phyloP scores from a whole-genome alignment of 1,139 yeast genomes.

The Debaryomyces subglobosus region DNA sequence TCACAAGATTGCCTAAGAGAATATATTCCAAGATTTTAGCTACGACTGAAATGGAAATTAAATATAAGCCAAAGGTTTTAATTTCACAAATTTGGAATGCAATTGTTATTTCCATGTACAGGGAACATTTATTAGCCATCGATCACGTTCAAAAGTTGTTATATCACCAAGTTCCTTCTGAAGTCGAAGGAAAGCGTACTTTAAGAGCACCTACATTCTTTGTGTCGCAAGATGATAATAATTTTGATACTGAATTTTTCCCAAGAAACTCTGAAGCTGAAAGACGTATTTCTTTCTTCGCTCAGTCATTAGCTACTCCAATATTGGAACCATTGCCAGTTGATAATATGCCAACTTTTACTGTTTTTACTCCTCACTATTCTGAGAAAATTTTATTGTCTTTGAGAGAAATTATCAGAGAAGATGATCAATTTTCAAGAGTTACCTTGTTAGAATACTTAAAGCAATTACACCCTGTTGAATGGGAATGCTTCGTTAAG shows the following conservation, averaged over 20 bases:
- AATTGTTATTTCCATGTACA: conserved; percentile 95
- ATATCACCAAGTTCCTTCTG: conserved; percentile 97
- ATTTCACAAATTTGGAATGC: conserved; percentile 99
- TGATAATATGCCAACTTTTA: conserved; percentile 98
- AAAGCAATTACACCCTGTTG: conserved; percentile 97
- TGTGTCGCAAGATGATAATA: conserved; percentile 96
- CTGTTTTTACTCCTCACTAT: conserved; percentile 97
- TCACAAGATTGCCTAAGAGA: conserved; percentile 97
- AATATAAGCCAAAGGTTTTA: conserved; percentile 96
- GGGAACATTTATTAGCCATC: conserved; percentile 95
- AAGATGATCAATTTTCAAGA: conserved; percentile 97
- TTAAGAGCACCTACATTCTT: conserved; percentile 98
- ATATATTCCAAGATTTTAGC: conserved; percentile 96
- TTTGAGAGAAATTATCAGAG: conserved; percentile 95
- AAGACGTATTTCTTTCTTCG: conserved; percentile 98
- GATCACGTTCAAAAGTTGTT: conserved; percentile 97
- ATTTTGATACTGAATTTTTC: conserved; percentile 92
- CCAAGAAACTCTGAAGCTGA: conserved; percentile 97
- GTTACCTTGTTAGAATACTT: conserved; percentile 94
- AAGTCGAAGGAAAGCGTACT: conserved; percentile 96
- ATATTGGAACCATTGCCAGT: conserved; percentile 98
- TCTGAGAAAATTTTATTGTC: conserved; percentile 95
- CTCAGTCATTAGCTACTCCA: conserved; percentile 97
- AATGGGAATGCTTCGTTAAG: conserved; percentile 99
- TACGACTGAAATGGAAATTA: conserved; percentile 98